Evolutionary conservation across 2,329 filamentous ascomycete species (phyloP), one percentile per base, ranked within the genome.

Genomic region (Sporothrix mexicana): DNA sequence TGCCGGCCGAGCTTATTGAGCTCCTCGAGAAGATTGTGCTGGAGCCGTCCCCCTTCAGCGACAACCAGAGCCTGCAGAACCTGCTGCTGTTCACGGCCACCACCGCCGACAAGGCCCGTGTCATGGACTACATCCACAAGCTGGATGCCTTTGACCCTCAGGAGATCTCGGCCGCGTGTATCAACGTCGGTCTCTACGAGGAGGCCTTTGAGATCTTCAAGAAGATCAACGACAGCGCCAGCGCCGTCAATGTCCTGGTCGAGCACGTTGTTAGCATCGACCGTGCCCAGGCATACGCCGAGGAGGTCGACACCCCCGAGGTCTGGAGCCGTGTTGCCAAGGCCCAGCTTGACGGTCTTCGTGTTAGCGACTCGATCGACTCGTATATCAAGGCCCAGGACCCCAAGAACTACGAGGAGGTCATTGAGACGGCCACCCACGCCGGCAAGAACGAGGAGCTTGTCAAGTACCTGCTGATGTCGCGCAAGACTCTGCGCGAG

Each of bases 301-400:
- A 99, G 79, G 92, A 95, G 75, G 93, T 99, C 73, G 96, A 99
- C 78, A 84, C 94, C 74, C 93, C 96, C 2, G 94, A 98, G 79
- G 96, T 99, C 36, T 99, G 96, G 96, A 98, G 95, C 86, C 95
- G 93, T 85, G 95, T 99, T 77, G 96, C 94, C 76, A 99, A 99
- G 87, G 95, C 96, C 72, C 96, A 99, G 84, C 88, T 99, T 73
- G 96, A 99, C 80, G 96, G 96, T 77, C 91, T 99, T 51, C 94
- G 96, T 74, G 91, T 99, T 43, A 90, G 91, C 69, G 96, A 99
- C 83, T 90, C 93, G 59, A 97, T 99, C 76, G 94, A 97, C 74
- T 98, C 96, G 0, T 99, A 99, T 83, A 97, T 99, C 81, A 95
- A 95, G 81, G 96, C 96, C 47, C 89, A 92, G 75, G 96, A 99